Evolutionary conservation across 345 rosid species (phyloP).

Genomic region (Eucalyptus regnans): DNA sequence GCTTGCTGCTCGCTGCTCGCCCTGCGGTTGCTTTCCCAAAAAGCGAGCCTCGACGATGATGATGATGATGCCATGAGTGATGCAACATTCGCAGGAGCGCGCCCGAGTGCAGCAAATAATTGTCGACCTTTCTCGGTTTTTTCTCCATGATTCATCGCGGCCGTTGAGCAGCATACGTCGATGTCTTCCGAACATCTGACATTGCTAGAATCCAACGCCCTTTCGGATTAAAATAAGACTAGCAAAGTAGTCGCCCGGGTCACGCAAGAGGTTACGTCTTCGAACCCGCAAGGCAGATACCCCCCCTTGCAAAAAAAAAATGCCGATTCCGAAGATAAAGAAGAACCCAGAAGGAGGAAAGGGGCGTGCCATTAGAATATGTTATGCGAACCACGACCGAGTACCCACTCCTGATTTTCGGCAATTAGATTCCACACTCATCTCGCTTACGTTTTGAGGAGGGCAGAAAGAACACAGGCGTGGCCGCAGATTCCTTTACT

Average conservation of each 20-base stretch:
- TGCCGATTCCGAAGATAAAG: not conserved
- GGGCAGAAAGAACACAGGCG: not conserved
- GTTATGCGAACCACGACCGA: not conserved
- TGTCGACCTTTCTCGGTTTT: not conserved
- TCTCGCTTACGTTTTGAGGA: not conserved
- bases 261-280: not conserved
- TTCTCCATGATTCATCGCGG: not conserved
- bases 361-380: not conserved
- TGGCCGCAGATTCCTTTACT: not conserved
- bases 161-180: not conserved
- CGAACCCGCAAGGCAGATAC: not conserved
- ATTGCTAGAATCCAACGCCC: not conserved
- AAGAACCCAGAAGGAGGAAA: not conserved
- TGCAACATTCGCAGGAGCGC: not conserved
- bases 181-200: not conserved
- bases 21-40: not conserved
- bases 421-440: not conserved
- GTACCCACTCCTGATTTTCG: not conserved
- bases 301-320: not conserved
- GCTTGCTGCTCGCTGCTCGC: not conserved
- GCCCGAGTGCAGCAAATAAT: not conserved
- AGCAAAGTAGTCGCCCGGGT: not conserved
- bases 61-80: not conserved
- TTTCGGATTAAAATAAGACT: not conserved
- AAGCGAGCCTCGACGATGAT: not conserved